Base-by-base conservation (phyloP, 2,329 filamentous ascomycete genomes). In the Botrytis squamosa region DNA sequence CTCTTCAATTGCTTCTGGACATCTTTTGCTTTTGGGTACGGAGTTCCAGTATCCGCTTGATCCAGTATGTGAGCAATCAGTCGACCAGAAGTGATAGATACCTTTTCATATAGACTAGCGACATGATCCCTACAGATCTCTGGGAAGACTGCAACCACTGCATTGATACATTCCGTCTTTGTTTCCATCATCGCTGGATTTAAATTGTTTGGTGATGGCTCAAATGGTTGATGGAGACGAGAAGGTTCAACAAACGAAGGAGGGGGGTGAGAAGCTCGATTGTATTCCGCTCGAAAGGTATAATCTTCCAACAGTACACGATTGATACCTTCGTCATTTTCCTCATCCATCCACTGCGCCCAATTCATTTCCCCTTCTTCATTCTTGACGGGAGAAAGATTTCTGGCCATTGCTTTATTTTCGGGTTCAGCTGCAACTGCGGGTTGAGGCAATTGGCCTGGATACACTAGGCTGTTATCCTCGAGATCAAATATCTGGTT, bases 121-220 rank as follows among this genome's bases (percentile, higher is more conserved):
- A 86, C 82, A 76, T 85, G 82, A 18, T 82, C 78, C 36, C 79
- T 82, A 71, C 83, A 83, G 59, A 87, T 85, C 67, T 84, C 85
- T 14, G 86, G 86, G 71, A 87, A 86, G 14, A 87, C 76, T 18
- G 80, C 78, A 7, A 84, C 55, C 29, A 87, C 77, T n/a, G 80
- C 78, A 14, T 77, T 75, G 29, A 85, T 78, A 68, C 82, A 77
- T 63, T 76, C 75, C n/a, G 46, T 65, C 57, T 68, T 68, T 36
- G 75, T 65, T 55, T 77, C 75, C 36, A 69, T 59, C 4, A 65
- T 49, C 7, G 46, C n/a, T 25, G 46, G 46, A 52, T 42, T 10
- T 16, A 4, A n/a, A 1, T 33, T 12, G 22, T 29, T 38, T 38
- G 38, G 25, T 57, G 33, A 9, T 63, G n/a, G 42, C n/a, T 40